Evolutionary conservation across 2,329 filamentous ascomycete species (phyloP).

Genomic region (Fusarium mangiferae): DNA sequence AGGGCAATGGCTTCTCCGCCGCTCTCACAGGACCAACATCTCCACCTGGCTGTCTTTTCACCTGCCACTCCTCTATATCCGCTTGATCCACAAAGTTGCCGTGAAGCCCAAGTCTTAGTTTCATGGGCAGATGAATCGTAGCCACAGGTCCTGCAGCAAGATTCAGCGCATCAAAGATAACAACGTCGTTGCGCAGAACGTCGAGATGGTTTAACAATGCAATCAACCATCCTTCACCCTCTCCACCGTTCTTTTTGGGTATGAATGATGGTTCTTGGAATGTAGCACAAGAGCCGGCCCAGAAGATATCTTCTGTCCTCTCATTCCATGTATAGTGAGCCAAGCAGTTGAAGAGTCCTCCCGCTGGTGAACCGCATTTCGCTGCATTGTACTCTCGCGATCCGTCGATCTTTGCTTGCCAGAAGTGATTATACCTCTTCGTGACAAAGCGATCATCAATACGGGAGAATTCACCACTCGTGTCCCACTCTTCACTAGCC

Average conservation of each 20-base stretch:
- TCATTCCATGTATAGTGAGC: conserved; percentile 14
- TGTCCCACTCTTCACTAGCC: not conserved
- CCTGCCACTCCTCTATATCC: conserved; percentile 18
- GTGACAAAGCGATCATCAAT: conserved; percentile 15
- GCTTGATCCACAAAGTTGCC: conserved; percentile 13
- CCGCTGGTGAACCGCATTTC: not conserved
- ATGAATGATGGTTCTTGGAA: conserved; percentile 18
- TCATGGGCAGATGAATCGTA: not conserved
- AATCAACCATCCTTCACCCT: conserved; percentile 1
- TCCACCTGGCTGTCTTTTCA: not conserved
- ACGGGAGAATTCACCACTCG: conserved; percentile 10
- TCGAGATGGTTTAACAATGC: conserved; percentile 16
- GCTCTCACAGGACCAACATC: not conserved
- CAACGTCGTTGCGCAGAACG: conserved; percentile 3
- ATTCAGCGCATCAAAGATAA: conserved; percentile 4
- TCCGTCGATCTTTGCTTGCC: conserved; percentile 10
- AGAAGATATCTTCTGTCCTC: not conserved
- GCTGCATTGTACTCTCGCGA: not conserved
- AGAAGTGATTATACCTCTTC: conserved; percentile 15
- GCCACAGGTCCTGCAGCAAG: not conserved
- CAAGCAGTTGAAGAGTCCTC: conserved; percentile 10
- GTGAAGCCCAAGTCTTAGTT: conserved; percentile 14
- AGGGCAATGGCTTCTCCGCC: not conserved
- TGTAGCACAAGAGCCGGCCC: not conserved
- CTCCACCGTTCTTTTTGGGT: not conserved